These are phyloP conservation scores for Hypholoma sublateritium DNA, from an alignment of 768 basidiomycete genomes.

Conservation along the genomic window DNA sequence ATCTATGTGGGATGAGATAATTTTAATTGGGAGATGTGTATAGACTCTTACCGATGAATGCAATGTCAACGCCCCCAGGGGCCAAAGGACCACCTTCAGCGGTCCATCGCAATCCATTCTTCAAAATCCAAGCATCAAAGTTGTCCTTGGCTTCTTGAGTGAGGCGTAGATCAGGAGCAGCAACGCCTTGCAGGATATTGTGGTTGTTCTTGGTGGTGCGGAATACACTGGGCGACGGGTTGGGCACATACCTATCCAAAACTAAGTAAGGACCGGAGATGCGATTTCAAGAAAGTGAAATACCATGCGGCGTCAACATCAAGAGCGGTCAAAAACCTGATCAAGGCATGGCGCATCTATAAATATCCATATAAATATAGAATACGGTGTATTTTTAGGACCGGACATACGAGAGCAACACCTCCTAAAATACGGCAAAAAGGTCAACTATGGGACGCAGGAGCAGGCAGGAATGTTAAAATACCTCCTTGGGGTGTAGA, in stretches of 20 bases:
- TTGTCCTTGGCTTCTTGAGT: constrained; percentile 75
- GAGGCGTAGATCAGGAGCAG: constrained; percentile 73
- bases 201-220: constrained; percentile 95
- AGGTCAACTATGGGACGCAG: not conserved
- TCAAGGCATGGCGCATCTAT: constrained; percentile 91
- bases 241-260: constrained; percentile 73
- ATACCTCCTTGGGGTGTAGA: constrained; percentile 92
- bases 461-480: not conserved
- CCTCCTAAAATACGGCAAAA: constrained; percentile 56
- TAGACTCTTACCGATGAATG: constrained; percentile 70
- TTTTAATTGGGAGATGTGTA: not conserved
- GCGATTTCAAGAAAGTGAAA: constrained; percentile 28
- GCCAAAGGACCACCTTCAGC: constrained; percentile 83
- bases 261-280: constrained; percentile 11
- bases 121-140: constrained; percentile 87
- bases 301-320: constrained; percentile 87
- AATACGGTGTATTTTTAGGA: constrained; percentile 17
- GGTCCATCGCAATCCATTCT: constrained; percentile 89
- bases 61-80: constrained; percentile 80
- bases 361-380: constrained; percentile 21
- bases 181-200: constrained; percentile 94
- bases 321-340: constrained; percentile 77
- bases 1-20: constrained; percentile 35
- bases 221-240: constrained; percentile 87
- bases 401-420: constrained; percentile 77